Conservation (phyloP, 2,329 filamentous ascomycete species). For the Xenosphaeropsis pyriputrescens region DNA sequence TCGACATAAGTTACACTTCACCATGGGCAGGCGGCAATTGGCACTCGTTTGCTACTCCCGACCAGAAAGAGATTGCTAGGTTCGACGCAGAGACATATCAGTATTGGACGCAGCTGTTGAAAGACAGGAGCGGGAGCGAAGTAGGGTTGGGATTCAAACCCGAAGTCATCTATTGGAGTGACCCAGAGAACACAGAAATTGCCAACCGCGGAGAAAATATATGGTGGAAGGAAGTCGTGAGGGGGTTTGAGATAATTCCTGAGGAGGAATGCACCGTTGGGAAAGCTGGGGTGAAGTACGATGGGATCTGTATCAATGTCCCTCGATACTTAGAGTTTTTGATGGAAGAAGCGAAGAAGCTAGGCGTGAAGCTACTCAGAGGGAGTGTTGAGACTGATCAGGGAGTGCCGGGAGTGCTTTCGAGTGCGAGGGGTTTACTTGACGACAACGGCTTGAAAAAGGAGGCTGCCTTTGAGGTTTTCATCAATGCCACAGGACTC, state of each 20-base stretch:
- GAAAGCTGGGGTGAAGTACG: slow-evolving; percentile 5
- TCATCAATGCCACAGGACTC: slow-evolving; percentile 28
- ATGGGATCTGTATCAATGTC: slow-evolving; percentile 7
- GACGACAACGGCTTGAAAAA: neutral
- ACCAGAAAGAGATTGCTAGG: slow-evolving; percentile 14
- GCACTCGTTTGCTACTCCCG: slow-evolving; percentile 24
- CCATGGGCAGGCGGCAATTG: slow-evolving; percentile 30
- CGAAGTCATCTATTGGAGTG: slow-evolving; percentile 2
- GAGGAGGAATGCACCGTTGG: neutral
- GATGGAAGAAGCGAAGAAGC: slow-evolving; percentile 9
- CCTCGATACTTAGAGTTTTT: slow-evolving; percentile 9
- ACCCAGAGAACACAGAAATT: slow-evolving; percentile 3
- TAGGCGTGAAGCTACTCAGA: slow-evolving; percentile 4
- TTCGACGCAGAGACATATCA: slow-evolving; percentile 28
- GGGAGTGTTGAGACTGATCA: neutral
- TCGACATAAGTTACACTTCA: slow-evolving; percentile 6
- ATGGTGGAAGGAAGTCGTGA: slow-evolving; percentile 6
- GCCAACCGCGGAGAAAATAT: slow-evolving; percentile 3
- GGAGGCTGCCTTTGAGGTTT: slow-evolving; percentile 2
- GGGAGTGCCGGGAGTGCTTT: slow-evolving; percentile 5
- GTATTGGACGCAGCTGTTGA: slow-evolving; percentile 20
- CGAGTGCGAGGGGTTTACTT: slow-evolving; percentile 1
- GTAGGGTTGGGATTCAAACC: slow-evolving; percentile 8
- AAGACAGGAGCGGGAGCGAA: slow-evolving; percentile 1
- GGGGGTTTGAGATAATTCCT: slow-evolving; percentile 3